Conservation (phyloP, 78 protist genomes). For the Creolimax fragrantissima region DNA sequence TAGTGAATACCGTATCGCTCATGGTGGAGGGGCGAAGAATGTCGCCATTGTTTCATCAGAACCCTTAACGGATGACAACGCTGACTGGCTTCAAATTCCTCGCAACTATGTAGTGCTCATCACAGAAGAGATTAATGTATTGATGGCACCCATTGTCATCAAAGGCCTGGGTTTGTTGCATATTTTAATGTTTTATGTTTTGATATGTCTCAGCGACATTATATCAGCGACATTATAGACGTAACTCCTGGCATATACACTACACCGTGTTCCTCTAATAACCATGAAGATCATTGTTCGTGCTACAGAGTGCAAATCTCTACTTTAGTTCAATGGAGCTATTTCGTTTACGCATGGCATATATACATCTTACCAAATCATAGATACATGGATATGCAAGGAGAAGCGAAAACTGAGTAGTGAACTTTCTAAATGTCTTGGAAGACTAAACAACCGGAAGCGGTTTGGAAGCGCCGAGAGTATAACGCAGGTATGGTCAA, state of each 20-base stretch:
- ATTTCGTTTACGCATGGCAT: too few species aligned
- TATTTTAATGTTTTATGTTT: too few species aligned
- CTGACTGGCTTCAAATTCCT: constrained; percentile 9
- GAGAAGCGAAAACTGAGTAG: neutral
- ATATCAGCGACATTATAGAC: too few species aligned
- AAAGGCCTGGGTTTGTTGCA: neutral
- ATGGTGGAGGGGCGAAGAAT: neutral
- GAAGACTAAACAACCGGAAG: neutral
- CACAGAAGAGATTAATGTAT: neutral
- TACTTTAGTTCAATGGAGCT: too few species aligned
- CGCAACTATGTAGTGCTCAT: neutral
- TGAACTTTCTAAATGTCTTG: neutral
- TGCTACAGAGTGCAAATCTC: too few species aligned
- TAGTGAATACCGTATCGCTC: neutral
- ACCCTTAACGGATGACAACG: neutral
- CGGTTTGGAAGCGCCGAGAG: neutral
- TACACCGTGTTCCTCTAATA: too few species aligned
- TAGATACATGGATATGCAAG: neutral
- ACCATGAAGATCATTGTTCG: too few species aligned
- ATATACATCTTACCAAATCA: too few species aligned
- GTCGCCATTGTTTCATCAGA: constrained; percentile 15
- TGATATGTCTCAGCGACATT: too few species aligned
- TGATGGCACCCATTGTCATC: neutral
- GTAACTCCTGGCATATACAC: too few species aligned
- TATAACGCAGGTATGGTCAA: neutral